Conservation (phyloP, 257 asterid genomes). For the Nicotiana tabacum region DNA sequence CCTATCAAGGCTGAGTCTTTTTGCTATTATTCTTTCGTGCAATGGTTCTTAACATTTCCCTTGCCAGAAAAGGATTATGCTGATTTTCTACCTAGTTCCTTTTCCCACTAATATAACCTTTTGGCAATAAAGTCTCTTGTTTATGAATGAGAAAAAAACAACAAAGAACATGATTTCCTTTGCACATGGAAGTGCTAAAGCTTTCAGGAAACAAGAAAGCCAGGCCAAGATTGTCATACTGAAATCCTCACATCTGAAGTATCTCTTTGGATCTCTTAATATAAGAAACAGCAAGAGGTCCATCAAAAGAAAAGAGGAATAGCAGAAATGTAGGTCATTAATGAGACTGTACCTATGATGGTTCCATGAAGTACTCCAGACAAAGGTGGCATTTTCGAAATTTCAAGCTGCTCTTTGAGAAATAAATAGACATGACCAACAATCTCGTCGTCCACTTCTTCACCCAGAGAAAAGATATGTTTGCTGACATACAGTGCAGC, state of each 20-base stretch:
- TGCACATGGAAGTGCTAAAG: constrained; percentile 3
- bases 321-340: neutral
- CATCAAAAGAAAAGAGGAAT: neutral
- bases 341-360: constrained; percentile 48
- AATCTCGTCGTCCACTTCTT: constrained; percentile 62
- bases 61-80: neutral
- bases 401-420: constrained; percentile 74
- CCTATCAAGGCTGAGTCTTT: neutral
- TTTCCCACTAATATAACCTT: neutral
- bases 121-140: neutral
- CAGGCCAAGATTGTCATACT: neutral
- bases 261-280: neutral
- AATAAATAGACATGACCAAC: constrained; percentile 72
- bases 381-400: constrained; percentile 58
- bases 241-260: neutral
- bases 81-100: neutral
- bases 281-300: neutral
- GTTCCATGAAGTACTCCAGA: constrained; percentile 80
- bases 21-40: neutral
- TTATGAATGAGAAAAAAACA: neutral
- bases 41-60: neutral
- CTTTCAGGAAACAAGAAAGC: neutral
- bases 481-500: constrained; percentile 51
- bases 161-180: neutral
- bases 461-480: constrained; percentile 38